Evolutionary conservation across 495 filamentous ascomycete genomes (phyloP), one percentile per base, ranked within the genome.

Genomic region (Neurospora sp.): DNA sequence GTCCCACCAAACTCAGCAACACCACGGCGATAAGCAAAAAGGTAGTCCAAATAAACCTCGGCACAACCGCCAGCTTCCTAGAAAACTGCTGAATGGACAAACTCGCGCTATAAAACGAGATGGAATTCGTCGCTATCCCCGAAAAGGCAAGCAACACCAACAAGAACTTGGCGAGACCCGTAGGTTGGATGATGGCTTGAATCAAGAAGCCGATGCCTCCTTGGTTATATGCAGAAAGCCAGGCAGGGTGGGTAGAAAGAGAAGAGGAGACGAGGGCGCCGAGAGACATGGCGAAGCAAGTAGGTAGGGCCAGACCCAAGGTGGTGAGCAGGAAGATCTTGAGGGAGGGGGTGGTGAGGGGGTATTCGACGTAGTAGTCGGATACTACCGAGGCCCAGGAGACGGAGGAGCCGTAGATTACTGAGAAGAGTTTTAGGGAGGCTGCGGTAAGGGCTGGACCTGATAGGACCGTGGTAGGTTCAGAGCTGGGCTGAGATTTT

Each of bases 281-380:
- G 5, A 86, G 79, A 27, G 87, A 69, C 82, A 88, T 88, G 41
- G 85, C 86, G 73, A 91, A 85, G 70, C 82, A 85, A 0, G 88
- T 90, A 1, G 90, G 86, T 39, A 89, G 84, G 5, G 69, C 86
- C 72, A 83, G 79, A 6, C 85, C 86, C n/a, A 83, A 73, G 40
- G 82, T 80, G 0, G 86, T 87, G 27, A 87, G 71, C 72, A 80
- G 38, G 73, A 90, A 91, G 23, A 90, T 82, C 74, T 86, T 89
- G 69, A 82, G 76, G 69, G 83, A 83, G 23, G 83, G 80, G 8
- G 85, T 87, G 31, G 84, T 79, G 70, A 82, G 84, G 0, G 89
- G 89, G 74, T 90, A 90, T 46, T 90, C 84, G 9, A 88, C 87
- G 76, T 90, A 90, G 76, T 87, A 91, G 75, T 91, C 90, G 0